These are phyloP conservation scores for Phialophora chinensis DNA, from an alignment of 2,329 filamentous ascomycete genomes.

Conservation along the genomic window DNA sequence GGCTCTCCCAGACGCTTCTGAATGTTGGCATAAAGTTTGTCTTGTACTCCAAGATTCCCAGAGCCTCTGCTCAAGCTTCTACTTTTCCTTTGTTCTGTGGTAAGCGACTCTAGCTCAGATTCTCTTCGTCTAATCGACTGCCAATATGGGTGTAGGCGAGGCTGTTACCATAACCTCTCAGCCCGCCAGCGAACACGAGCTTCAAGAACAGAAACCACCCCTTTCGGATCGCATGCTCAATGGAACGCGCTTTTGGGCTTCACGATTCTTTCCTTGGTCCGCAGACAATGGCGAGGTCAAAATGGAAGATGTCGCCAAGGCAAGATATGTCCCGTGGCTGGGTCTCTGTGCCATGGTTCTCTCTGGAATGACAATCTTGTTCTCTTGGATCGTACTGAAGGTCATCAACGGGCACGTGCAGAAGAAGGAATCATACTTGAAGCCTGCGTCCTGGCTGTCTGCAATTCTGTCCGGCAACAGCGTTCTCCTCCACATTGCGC, in stretches of 20 bases:
- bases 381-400: slow-evolving; percentile 9
- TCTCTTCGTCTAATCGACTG: neutral
- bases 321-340: slow-evolving; percentile 8
- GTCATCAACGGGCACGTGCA: slow-evolving; percentile 3
- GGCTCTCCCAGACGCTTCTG: neutral
- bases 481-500: slow-evolving; percentile 16
- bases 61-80: neutral
- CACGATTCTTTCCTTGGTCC: slow-evolving; percentile 13
- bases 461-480: slow-evolving; percentile 17
- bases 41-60: neutral
- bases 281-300: slow-evolving; percentile 4
- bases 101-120: neutral
- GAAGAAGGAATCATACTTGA: slow-evolving; percentile 9
- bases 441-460: slow-evolving; percentile 18
- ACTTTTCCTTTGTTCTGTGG: neutral
- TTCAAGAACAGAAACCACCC: neutral
- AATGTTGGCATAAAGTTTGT: neutral
- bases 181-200: neutral
- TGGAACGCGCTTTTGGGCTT: slow-evolving; percentile 6
- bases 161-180: neutral
- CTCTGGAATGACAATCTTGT: slow-evolving; percentile 8
- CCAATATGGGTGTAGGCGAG: neutral
- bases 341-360: neutral
- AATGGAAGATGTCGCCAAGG: slow-evolving; percentile 3
- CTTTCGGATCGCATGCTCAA: neutral